Evolutionary conservation across 768 basidiomycete species (phyloP), one percentile per base, ranked within the genome.

Genomic region (Pleurotus salmoneostramineus): DNA sequence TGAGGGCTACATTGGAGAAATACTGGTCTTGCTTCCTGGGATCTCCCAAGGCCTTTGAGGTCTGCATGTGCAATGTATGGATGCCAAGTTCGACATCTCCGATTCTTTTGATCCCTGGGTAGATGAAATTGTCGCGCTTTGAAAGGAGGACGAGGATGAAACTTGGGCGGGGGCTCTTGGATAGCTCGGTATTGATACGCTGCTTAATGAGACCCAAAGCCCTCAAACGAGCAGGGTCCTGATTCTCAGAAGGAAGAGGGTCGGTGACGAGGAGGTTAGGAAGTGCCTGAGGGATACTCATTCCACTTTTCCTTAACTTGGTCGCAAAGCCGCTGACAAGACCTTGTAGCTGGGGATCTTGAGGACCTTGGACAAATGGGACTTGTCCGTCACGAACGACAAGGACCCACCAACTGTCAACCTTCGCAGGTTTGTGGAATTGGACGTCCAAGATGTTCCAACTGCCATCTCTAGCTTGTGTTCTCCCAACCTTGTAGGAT

Each of bases 391-490:
- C 89, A 21, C 75, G 70, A 17, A 93, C 76, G 6, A 86, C 78
- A 0, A 93, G 65, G 6, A 91, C 82, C 71, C 83, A 85, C 87
- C 89, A 92, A 35, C 74, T 77, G 6, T 68, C 40, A 14, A 90
- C 75, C 1, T 56, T 63, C 0, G 77, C 86, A 0, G 83, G 83
- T 0, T 63, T 65, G 35, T 85, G 83, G 64, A 93, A 91, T 64
- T 84, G 83, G 56, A 88, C 85, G 21, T 86, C 77, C 35, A 87
- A 66, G 54, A 92, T 85, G 60, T 93, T 93, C 91, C 91, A 93
- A 40, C 82, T 80, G 0, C 85, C 92, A 34, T 87, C 81, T 36
- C 64, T 71, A 5, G 83, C 78, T 11, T 70, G 76, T 2, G 74
- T 66, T 21, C 64, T 68, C 1, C 82, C 84, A 3, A 62, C 69